Evolutionary conservation across 371 early-diverging fungal genomes (phyloP).

Genomic region (Rhizomucor miehei): DNA sequence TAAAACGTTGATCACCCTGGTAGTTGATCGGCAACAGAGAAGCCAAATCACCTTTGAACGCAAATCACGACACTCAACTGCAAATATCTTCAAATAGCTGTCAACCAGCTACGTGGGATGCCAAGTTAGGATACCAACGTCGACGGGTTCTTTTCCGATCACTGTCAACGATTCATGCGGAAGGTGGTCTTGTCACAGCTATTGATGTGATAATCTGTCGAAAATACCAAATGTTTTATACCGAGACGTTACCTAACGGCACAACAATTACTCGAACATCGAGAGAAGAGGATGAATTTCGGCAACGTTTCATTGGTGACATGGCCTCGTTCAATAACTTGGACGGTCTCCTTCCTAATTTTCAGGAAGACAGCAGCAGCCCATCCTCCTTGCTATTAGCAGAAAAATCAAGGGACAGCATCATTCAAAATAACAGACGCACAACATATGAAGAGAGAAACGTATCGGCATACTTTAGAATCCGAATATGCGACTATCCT

Average conservation of each 20-base stretch:
- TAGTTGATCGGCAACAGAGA: conserved; percentile 35
- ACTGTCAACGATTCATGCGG: conserved; percentile 40
- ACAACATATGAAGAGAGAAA: conserved; percentile 27
- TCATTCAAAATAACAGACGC: too few relatives aligned
- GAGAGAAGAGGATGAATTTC: conserved; percentile 59
- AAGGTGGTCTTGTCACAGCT: conserved; percentile 70
- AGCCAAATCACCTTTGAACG: conserved; percentile 30
- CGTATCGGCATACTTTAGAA: conserved; percentile 44
- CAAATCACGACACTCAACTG: conserved; percentile 18
- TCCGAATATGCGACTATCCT: conserved; percentile 51
- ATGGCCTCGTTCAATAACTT: too few relatives aligned
- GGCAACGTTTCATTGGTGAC: conserved; percentile 3
- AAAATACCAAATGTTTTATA: conserved; percentile 58
- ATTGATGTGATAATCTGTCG: conserved; percentile 69
- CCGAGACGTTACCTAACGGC: conserved; percentile 53
- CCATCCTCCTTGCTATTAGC: too few relatives aligned
- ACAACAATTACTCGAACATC: conserved; percentile 43
- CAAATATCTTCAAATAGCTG: conserved; percentile 60
- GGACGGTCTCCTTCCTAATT: too few relatives aligned
- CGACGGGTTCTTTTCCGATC: conserved; percentile 38
- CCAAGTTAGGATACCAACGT: conserved; percentile 60
- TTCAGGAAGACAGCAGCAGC: too few relatives aligned
- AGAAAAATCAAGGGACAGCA: too few relatives aligned
- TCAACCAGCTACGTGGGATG: conserved; percentile 66
- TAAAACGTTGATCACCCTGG: too few relatives aligned